Evolutionary conservation across 306 rosid species (phyloP), one percentile per base, ranked within the genome.

Genomic region (Mimosa pudica): DNA sequence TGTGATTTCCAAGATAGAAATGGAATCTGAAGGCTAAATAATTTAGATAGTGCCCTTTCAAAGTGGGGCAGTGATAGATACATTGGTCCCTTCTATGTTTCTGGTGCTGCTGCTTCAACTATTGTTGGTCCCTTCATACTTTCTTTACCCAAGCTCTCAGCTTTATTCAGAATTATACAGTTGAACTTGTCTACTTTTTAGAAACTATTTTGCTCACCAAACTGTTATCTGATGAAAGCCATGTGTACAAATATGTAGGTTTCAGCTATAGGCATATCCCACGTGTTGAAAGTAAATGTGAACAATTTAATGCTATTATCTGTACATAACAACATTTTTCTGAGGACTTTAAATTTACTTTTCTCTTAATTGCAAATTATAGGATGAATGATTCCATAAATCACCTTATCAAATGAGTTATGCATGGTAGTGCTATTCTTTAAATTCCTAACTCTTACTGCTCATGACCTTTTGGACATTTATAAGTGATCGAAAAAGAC

Each of bases 81-180:
- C 78, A 67, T 68, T 83, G 89, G 94, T 81, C 89, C 90, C 89
- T 74, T 61, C 68, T 62, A 61, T 80, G 68, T 82, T 71, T 78
- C 85, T 76, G 70, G 77, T 70, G 77, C 83, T 80, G 79, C 84
- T 85, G 86, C 81, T 82, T 70, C 73, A 8, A 0, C 80, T 67
- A 35, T 38, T 52, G 66, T 79, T 85, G 82, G 82, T 85, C 87
- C 86, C 78, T 86, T 65, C 24, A 51, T 55, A 10, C 79, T 79
- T 62, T 54, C 82, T 82, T 57, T 57, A n/a, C 84, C 82, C 18
- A 58, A 80, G 72, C 10, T 41, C 71, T 67, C 33, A 16, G 30
- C 49, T 6, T 41, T 67, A 17, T 67, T 20, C 24, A 24, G 41
- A 30, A 61, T 30, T 61, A 30, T 30, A 32, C 68, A 62, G 38